Conservation (phyloP, 805 yeast genomes). For the Kuraishia borneana region DNA sequence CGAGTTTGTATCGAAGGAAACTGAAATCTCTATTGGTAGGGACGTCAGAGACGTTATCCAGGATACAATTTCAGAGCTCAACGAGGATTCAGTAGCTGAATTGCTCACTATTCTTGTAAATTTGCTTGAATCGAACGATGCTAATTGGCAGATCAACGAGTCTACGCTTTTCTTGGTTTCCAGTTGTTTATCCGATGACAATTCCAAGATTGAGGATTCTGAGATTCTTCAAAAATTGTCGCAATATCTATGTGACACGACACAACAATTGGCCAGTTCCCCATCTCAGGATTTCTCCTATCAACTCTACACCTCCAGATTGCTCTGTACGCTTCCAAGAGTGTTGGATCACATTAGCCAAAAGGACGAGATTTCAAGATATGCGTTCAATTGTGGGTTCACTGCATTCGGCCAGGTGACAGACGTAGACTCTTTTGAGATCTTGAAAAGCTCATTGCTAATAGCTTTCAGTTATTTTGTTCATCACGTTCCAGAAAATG, state of each 20-base stretch:
- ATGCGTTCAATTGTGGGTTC: neutral
- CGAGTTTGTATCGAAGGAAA: conserved; percentile 57
- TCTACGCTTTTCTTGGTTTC: conserved; percentile 28
- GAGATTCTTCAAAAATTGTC: neutral
- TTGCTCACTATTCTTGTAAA: conserved; percentile 11
- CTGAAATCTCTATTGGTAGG: conserved; percentile 50
- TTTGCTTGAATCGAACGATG: neutral
- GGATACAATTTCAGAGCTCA: conserved; percentile 43
- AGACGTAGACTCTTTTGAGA: conserved; percentile 2
- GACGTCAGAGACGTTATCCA: conserved; percentile 50
- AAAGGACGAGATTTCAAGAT: neutral
- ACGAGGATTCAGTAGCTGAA: conserved; percentile 24
- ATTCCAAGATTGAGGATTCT: conserved; percentile 6
- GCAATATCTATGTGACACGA: neutral
- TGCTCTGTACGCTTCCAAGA: conserved; percentile 42
- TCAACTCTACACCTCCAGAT: conserved; percentile 34
- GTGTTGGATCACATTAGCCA: conserved; percentile 41
- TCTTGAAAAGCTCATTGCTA: conserved; percentile 22
- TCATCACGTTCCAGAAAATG: conserved; percentile 11
- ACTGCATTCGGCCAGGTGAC: neutral
- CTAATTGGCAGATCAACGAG: conserved; percentile 24
- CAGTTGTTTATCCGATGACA: conserved; percentile 29
- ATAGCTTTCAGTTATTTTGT: conserved; percentile 41
- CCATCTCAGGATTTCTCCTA: neutral
- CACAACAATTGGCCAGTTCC: neutral